A percentile compares a stretch with the other conserved stretches of the same genome.
These are phyloP conservation scores for Mesostigma viride DNA, from an alignment of 139 green algal species.

Conservation along the genomic window DNA sequence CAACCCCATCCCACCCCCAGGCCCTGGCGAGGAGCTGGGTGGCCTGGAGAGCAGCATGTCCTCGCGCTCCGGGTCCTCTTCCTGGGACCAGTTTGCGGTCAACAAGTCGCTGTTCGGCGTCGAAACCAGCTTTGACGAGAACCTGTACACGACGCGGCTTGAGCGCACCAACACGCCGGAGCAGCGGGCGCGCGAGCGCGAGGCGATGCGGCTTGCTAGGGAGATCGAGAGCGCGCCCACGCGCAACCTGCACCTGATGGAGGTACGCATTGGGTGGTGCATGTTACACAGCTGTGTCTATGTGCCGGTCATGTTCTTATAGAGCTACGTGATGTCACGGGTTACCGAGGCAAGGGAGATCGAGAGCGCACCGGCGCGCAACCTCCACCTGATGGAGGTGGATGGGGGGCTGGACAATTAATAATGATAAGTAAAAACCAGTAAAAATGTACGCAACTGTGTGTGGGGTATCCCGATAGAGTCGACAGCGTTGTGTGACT, in stretches of 20 bases:
- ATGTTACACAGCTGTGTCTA: not conserved
- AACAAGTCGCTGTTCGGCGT: conserved; percentile 78
- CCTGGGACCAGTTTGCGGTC: conserved; percentile 84
- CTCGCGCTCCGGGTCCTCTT: too few species aligned
- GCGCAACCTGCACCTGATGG: conserved; percentile 59
- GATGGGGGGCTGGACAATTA: not conserved
- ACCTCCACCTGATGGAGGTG: conserved; percentile 61
- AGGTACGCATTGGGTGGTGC: conserved; percentile 28
- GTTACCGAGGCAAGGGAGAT: conserved; percentile 65
- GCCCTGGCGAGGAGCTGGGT: too few species aligned
- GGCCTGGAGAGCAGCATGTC: too few species aligned
- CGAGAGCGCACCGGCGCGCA: conserved; percentile 40
- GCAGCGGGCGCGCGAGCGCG: conserved; percentile 46
- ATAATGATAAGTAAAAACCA: not conserved
- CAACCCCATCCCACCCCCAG: too few species aligned
- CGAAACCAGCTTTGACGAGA: conserved; percentile 59
- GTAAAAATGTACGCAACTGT: not conserved
- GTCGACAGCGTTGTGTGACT: not conserved
- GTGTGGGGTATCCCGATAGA: not conserved
- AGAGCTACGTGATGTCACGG: too few species aligned
- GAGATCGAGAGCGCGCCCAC: conserved; percentile 59
- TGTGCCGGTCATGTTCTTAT: not conserved
- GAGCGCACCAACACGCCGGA: conserved; percentile 18
- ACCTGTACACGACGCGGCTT: conserved; percentile 69
- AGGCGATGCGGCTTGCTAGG: conserved; percentile 59